Evolutionary conservation across 768 basidiomycete species (phyloP), one percentile per base, ranked within the genome.

Genomic region (Chlorophyllum brunneum): DNA sequence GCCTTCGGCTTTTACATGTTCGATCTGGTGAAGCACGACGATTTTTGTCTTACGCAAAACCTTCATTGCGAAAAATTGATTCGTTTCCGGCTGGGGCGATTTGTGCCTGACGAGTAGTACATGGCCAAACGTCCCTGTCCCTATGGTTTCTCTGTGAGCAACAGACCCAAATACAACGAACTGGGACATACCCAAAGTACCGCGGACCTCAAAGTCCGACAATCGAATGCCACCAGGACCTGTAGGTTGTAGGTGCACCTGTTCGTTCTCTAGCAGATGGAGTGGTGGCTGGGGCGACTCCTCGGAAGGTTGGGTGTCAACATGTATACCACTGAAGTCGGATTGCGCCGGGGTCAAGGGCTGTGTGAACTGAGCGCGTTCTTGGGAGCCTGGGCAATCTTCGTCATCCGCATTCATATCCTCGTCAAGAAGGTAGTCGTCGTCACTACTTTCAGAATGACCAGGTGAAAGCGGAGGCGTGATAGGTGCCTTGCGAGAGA

Each of bases 1-100:
- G 18, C 95, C 85, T 66, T 99, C 97, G 7, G 92, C 92, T 63
- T 95, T 98, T 62, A 98, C 95, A 66, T 99, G 97, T 65, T 98
- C 94, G 48, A 98, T 90, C 66, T 99, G 97, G 39, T 95, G 89
- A 43, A 98, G 79, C 42, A 85, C 82, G 45, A 93, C 87, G 50
- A 94, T 84, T 58, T 92, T 88, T 3, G 81, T 79, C 68, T 95
- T 95, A 56, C 83, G 84, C 34, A 95, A 78, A 13, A 95, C 86
- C 67, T 95, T 95, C 82, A 95, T 80, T 8, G 92, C 92, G 61
- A 89, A 95, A 64, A 84, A 80, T 55, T 71, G 80, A 54, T 81
- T 79, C 2, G 80, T 67, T 56, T 73, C 74, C 18, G 77, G 67
- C 4, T 72, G 70, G 1, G 78, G 72, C 40, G 72, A 70, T 26